These are phyloP conservation scores for Ophiostoma perfectum DNA, from an alignment of 2,329 filamentous ascomycete species.

Conservation along the genomic window DNA sequence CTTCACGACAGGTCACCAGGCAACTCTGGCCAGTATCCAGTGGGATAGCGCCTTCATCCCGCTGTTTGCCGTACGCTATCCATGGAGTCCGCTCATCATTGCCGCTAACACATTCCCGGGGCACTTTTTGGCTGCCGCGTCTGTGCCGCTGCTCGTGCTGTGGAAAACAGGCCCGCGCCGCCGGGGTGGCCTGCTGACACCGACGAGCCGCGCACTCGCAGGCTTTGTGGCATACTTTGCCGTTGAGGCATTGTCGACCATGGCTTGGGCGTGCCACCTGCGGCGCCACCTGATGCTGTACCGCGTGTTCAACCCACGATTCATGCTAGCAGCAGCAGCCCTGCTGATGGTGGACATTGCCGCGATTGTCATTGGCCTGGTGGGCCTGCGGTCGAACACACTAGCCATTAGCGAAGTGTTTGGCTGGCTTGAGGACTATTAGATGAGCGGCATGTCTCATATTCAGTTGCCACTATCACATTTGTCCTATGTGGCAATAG, in stretches of 20 bases:
- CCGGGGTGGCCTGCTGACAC: slow-evolving; percentile 62
- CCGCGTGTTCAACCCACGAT: slow-evolving; percentile 84
- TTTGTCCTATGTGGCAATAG: no score
- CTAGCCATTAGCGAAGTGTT: slow-evolving; percentile 81
- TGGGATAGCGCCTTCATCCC: slow-evolving; percentile 96
- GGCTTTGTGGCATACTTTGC: slow-evolving; percentile 79
- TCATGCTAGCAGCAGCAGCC: slow-evolving; percentile 71
- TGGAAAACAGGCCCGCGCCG: slow-evolving; percentile 85
- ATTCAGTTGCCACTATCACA: no score
- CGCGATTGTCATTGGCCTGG: slow-evolving; percentile 62
- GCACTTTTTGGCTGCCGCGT: slow-evolving; percentile 74
- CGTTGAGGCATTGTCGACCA: slow-evolving; percentile 76
- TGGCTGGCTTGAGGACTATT: slow-evolving; percentile 53
- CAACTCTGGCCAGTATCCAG: slow-evolving; percentile 78
- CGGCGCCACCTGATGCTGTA: slow-evolving; percentile 94
- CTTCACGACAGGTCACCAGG: slow-evolving; percentile 98
- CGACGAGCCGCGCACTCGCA: slow-evolving; percentile 63
- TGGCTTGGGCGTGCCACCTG: slow-evolving; percentile 82
- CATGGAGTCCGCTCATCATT: slow-evolving; percentile 79
- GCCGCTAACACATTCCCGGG: slow-evolving; percentile 82
- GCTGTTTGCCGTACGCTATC: slow-evolving; percentile 74
- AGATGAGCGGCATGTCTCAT: not conserved
- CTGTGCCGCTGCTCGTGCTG: slow-evolving; percentile 73
- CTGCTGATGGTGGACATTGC: slow-evolving; percentile 74
- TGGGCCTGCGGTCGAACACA: slow-evolving; percentile 69